Percentiles rank a stretch among this genome's conserved stretches.
Conservation (phyloP, 2,329 filamentous ascomycete species). For the Westerdykella aurantiaca region DNA sequence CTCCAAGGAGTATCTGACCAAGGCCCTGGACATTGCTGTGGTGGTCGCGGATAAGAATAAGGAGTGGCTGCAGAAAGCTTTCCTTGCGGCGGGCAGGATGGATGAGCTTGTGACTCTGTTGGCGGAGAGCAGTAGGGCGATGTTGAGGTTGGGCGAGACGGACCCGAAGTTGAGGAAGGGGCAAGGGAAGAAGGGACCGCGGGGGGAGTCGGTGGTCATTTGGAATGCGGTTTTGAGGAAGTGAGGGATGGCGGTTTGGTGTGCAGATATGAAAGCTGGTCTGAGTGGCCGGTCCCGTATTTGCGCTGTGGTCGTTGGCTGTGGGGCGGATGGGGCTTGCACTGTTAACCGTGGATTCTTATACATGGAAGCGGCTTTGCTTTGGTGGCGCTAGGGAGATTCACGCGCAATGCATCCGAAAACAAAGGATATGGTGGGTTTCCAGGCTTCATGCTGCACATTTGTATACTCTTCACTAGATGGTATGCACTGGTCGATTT, state of each 20-base stretch:
- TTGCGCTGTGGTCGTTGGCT: not conserved
- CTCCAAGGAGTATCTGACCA: conserved; percentile 68
- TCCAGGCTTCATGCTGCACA: too few relatives aligned
- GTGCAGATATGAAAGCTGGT: too few relatives aligned
- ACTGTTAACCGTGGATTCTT: not conserved
- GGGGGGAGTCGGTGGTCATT: conserved; percentile 39
- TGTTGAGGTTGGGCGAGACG: conserved; percentile 48
- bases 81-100: conserved; percentile 40
- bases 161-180: conserved; percentile 34
- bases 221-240: conserved; percentile 37
- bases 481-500: too few relatives aligned
- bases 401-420: too few relatives aligned
- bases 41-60: conserved; percentile 52
- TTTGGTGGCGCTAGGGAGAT: not conserved
- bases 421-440: too few relatives aligned
- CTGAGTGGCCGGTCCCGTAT: not conserved
- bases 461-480: too few relatives aligned
- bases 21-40: conserved; percentile 81
- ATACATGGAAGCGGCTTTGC: not conserved
- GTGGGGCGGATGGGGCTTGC: not conserved
- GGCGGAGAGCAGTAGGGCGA: conserved; percentile 69
- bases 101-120: conserved; percentile 52
- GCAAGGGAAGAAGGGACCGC: conserved; percentile 37
- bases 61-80: conserved; percentile 32
- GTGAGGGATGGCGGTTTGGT: conserved; percentile 1